Conservation (phyloP, 169 alveolate species). For the Nephromyces sp. region DNA sequence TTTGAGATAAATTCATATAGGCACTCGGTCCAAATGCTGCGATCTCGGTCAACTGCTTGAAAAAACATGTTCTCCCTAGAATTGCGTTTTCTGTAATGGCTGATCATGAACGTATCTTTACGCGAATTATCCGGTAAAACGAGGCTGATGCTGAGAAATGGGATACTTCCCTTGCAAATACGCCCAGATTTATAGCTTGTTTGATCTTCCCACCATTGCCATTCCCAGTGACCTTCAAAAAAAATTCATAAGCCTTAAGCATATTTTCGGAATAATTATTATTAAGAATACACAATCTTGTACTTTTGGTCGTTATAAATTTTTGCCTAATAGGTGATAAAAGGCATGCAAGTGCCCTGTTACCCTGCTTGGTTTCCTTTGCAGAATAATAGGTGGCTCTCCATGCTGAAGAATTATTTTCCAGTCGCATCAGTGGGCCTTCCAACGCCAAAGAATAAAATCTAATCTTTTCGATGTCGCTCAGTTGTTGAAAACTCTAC, state of each 20-base stretch:
- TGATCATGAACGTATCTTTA: background rate
- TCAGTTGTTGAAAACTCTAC: no score
- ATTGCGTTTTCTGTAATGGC: background rate
- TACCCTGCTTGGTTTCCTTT: no score
- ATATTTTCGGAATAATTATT: no score
- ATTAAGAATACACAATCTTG: no score
- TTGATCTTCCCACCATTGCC: background rate
- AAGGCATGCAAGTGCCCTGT: no score
- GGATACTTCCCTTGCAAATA: background rate
- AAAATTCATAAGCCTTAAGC: no score
- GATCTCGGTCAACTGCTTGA: background rate
- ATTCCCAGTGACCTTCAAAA: background rate
- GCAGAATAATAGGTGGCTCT: no score
- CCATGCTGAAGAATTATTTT: no score
- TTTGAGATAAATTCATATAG: background rate
- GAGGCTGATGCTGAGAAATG: background rate
- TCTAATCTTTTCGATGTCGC: constrained; percentile 13
- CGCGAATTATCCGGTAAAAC: background rate
- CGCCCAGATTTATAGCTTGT: background rate
- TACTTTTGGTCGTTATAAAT: no score
- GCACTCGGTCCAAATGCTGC: background rate
- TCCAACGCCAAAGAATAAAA: constrained; percentile 18
- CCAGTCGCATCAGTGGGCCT: no score
- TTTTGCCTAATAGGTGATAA: no score
- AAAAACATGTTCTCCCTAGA: background rate